Conservation (phyloP, 768 basidiomycete species). For the Aureoboletus auriporus region DNA sequence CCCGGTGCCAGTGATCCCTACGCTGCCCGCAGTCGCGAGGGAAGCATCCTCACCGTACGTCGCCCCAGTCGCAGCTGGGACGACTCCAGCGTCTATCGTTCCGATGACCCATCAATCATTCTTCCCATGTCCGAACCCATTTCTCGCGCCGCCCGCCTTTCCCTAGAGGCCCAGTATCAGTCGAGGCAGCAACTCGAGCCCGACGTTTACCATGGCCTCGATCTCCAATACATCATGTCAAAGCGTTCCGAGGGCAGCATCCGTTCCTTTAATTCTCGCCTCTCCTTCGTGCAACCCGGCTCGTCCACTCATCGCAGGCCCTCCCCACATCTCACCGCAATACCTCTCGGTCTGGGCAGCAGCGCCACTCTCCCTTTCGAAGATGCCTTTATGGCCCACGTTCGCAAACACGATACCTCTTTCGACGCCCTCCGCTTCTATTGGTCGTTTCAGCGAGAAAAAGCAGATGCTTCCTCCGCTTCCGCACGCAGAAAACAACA, state of each 20-base stretch:
- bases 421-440: constrained; percentile 41
- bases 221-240: constrained; percentile 41
- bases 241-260: constrained; percentile 30
- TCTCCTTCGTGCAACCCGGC: constrained; percentile 14
- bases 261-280: constrained; percentile 28
- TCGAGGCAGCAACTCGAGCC: constrained; percentile 13
- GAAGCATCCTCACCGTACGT: constrained; percentile 54
- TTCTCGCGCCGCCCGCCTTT: constrained; percentile 48
- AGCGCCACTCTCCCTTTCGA: constrained; percentile 33
- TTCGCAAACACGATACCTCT: constrained; percentile 37
- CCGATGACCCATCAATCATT: constrained; percentile 20
- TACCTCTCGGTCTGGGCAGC: constrained; percentile 27
- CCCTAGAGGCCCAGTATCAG: constrained; percentile 41
- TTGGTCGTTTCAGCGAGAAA: constrained; percentile 62
- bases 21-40: constrained; percentile 48
- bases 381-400: constrained; percentile 37
- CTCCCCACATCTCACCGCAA: constrained; percentile 25
- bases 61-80: constrained; percentile 60
- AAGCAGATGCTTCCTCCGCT: constrained; percentile 31
- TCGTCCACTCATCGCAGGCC: constrained; percentile 6
- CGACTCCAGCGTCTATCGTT: constrained; percentile 31
- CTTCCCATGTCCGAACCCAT: constrained; percentile 47
- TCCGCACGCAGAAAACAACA: constrained; percentile 24
- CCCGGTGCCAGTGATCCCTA: constrained; percentile 34
- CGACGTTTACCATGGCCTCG: constrained; percentile 35